Base-by-base conservation (phyloP, 495 filamentous ascomycete species). In the Copromyces sp. region DNA sequence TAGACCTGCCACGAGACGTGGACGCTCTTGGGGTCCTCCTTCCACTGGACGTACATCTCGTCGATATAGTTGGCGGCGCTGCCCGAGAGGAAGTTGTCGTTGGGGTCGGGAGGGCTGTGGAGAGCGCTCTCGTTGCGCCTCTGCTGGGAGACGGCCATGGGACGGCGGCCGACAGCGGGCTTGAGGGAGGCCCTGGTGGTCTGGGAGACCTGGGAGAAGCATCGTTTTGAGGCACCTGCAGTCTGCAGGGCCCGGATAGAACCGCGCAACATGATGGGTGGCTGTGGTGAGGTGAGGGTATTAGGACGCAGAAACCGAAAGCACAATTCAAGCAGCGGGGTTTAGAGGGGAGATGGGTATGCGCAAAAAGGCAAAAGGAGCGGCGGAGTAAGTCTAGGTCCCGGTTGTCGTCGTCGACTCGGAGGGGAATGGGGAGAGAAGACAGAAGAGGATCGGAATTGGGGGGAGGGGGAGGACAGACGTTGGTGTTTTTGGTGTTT, bases 1-100 rank as follows among this genome's bases (percentile, higher is more conserved):
- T 99, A 99, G 75, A 95, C 91, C 85, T 98, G 95, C 95, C 95
- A 99, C 80, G 95, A 99, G 77, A 97, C 87, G 83, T 99, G 95
- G 61, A 99, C 95, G 82, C 92, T 96, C 75, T 89, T 87, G 24
- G 96, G 94, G 77, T 99, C 93, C 73, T 91, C 87, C 85, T 95
- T 97, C 95, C 95, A 99, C 77, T 92, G 89, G 83, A 99, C 82
- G 83, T 99, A 99, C 95, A 99, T 99, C 87, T 97, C 95, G 82
- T 99, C 95, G 81, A 99, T 91, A 83, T 99, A 99, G 85, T 97
- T 98, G 81, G 95, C 95, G 72, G 94, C 92, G 85, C 91, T 97
- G 53, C 95, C 95, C 73, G 92, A 90, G 69, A 98, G 88, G 87
- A 98, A 99, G 82, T 90, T 95, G 85, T 99, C 95, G 78, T 91